Percentiles rank a stretch among this genome's conserved stretches.
These are phyloP conservation scores for Picea sitchensis DNA, from an alignment of 75 land plant species.

Conservation along the genomic window DNA sequence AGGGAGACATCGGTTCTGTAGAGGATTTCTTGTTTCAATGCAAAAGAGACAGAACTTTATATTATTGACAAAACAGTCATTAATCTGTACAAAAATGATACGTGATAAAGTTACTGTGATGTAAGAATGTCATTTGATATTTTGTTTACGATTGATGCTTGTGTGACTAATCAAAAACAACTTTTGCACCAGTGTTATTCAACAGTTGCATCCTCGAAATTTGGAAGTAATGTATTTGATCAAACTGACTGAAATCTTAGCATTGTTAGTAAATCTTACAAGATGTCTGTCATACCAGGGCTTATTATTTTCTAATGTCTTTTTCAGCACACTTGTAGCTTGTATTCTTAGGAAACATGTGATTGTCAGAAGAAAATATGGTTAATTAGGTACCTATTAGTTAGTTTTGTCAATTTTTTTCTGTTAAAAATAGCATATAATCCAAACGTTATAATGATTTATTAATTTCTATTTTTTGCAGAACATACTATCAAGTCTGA, in stretches of 20 bases:
- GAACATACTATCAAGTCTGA: constrained; percentile 31
- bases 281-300: not conserved
- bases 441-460: no score
- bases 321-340: no score
- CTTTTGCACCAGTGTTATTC: not conserved
- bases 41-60: not conserved
- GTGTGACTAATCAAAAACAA: not conserved
- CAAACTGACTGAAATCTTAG: no score
- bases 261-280: not conserved
- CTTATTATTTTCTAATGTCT: no score
- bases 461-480: constrained; percentile 14
- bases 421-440: no score
- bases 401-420: no score
- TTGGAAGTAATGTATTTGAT: not conserved
- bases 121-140: not conserved
- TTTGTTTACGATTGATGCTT: not conserved
- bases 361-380: no score
- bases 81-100: not conserved
- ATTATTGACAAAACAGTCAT: not conserved
- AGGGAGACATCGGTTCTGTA: not conserved
- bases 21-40: not conserved
- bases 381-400: no score
- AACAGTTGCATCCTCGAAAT: not conserved
- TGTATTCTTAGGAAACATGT: no score
- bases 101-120: not conserved